Evolutionary conservation across 805 yeast species (phyloP), one percentile per base, ranked within the genome.

Genomic region (Yarrowia yakushimensis): DNA sequence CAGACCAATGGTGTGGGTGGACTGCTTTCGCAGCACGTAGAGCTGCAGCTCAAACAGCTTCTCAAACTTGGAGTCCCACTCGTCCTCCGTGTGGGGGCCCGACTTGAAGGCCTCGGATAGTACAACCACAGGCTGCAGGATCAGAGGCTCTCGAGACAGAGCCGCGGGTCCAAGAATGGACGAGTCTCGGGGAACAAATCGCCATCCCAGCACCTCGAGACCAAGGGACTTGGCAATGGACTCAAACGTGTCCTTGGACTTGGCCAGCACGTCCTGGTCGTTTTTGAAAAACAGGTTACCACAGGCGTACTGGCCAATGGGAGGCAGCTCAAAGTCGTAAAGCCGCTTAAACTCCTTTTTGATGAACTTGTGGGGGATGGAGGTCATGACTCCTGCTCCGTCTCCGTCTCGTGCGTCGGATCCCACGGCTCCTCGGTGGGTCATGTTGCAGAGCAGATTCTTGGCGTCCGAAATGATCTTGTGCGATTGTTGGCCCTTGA

Each of bases 361-460:
- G 81, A 93, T 84, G 74, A 94, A 90, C 67, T 83, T 85, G 77
- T 92, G 97, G 34, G 97, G 97, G 66, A 93, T 85, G 30, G 96
- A 87, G 57, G 94, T 84, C 83, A 93, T 84, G 65, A 93, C 90
- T 75, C 99, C 99, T 27, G 99, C 99, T 76, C 99, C 99, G 73
- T 93, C 99, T 76, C 99, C 99, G 74, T 93, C 97, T 70, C 91
- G 85, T 22, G 97, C 96, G 72, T 92, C 97, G 1, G 90, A 81
- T 64, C 97, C 96, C 65, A 92, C 97, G 41, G 98, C 98, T 73
- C 99, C 99, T 78, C 99, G 85, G 76, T 93, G 99, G 65, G 97
- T 89, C 99, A 93, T 94, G 78, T 94, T 93, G 79, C 98, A 92
- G 62, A 93, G 84, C 70, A 93, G 78, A 72, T 83, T 84, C 67